Base-by-base conservation (phyloP, 179 eudicot genomes). In the Silene coronaria region DNA sequence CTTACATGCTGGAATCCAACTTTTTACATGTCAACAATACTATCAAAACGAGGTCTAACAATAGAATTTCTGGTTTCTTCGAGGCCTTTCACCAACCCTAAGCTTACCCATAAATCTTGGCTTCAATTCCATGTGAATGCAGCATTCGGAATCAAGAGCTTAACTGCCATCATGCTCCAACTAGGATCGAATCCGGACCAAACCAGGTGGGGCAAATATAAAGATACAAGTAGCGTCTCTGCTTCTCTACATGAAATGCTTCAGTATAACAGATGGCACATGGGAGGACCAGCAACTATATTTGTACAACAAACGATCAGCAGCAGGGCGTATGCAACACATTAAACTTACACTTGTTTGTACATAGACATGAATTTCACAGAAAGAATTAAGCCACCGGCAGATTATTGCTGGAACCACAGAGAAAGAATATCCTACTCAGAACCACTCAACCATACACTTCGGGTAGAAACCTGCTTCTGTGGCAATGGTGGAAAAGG, bases 361-460 rank as follows among this genome's bases (percentile, higher is more conserved):
- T 27, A 23, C 27, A 63, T 63, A 13, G 27, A 63, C 67, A 63
- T 12, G 65, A 57, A 30, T 65, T 16, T 28, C 69, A 65, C 23
- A 19, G 21, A 46, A 30, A 30, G 22, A 6, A 30, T 17, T 65
- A 65, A 67, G 48, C 71, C 8, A 4, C 61, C n/a, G 1, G 30
- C 21, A 65, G 36, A 53, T 48, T 13, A 46, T n/a, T 70, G 42
- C 24, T 38, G 23, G 3, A 3, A 67, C 24, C 16, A 32, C 24
- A 13, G 16, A 30, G 21, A 38, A 34, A 38, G 23, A 24, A 17
- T 38, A 67, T 24, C 28, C 23, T 21, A 17, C 19, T 67, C 16
- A 34, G 71, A 95, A 95, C 97, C 96, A 95, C 81, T 95, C 99
- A 9, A 87, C 91, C 87, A 85, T 87, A 71, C 99, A 95, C 72